These are phyloP conservation scores for Neofusicoccum sp. DNA, from an alignment of 2,329 filamentous ascomycete species.

Conservation along the genomic window DNA sequence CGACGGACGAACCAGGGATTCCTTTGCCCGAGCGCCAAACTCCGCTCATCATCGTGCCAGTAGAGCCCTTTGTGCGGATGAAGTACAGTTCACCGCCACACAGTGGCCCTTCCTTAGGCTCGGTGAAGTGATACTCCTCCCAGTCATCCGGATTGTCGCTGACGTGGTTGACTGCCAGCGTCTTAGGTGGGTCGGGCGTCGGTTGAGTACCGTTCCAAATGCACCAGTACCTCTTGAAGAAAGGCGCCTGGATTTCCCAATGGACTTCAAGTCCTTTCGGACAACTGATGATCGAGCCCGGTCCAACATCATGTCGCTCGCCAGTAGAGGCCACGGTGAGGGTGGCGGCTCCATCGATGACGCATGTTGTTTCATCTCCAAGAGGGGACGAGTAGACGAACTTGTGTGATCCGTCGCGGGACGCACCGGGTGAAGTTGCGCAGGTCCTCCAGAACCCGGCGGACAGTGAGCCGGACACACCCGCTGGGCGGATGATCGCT, in stretches of 20 bases:
- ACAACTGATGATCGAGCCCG: constrained; percentile 17
- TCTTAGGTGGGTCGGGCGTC: neutral
- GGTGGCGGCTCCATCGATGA: constrained; percentile 8
- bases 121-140: constrained; percentile 8
- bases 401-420: neutral
- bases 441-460: constrained; percentile 11
- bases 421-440: neutral
- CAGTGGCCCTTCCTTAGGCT: constrained; percentile 4
- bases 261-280: constrained; percentile 17
- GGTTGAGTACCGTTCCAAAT: constrained; percentile 1
- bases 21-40: constrained; percentile 18
- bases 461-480: neutral
- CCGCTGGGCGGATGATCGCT: neutral
- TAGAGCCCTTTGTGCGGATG: neutral
- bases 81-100: constrained; percentile 8
- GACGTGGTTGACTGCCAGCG: neutral
- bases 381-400: neutral
- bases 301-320: constrained; percentile 7
- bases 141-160: neutral
- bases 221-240: constrained; percentile 18
- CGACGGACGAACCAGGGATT: constrained; percentile 11
- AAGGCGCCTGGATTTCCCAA: constrained; percentile 12
- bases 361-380: constrained; percentile 11
- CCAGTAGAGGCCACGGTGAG: neutral
- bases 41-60: constrained; percentile 3